Evolutionary conservation across 2,329 filamentous ascomycete species (phyloP), one percentile per base, ranked within the genome.

Genomic region (Colletotrichum sp.): DNA sequence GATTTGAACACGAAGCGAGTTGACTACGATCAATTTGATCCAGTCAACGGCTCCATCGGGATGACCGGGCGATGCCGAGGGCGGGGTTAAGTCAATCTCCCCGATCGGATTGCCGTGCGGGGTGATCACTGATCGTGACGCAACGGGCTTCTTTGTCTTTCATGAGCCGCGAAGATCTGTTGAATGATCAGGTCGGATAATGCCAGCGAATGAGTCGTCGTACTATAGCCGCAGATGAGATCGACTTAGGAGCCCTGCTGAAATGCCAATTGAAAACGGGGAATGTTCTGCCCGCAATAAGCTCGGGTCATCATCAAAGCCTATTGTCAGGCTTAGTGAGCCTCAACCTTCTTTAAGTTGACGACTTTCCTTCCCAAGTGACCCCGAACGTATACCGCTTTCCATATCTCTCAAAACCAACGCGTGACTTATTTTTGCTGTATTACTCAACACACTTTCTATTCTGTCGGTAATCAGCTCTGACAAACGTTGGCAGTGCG

Each of bases 191-290:
- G 0, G 6, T 3, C 44, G n/a, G 44, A 52, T 52, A 13, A 52
- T 22, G n/a, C 44, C 44, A 52, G 44, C n/a, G n/a, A 52, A 52
- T 52, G n/a, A 22, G 12, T 52, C 3, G 3, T 24, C 10, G 0
- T 0, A 52, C 6, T 22, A 13, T 0, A 5, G 44, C 6, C n/a
- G n/a, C 0, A 0, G 12, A 22, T 22, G 44, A 5, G n/a, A 52
- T 8, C 12, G 44, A 22, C n/a, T 0, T 3, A 52, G 4, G 10
- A 22, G 1, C 3, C 10, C n/a, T 12, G 2, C 0, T 3, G n/a
- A 52, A 22, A 1, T 52, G 44, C 10, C 4, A 8, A 52, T 22
- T 24, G n/a, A 22, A 13, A 2, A 22, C 0, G 3, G 0, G n/a
- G 44, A n/a, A 52, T 52, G n/a, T 8, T 22, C n/a, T 24, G n/a